These are phyloP conservation scores for Tricholoma flavovirens DNA, from an alignment of 768 basidiomycete genomes.

Conservation along the genomic window DNA sequence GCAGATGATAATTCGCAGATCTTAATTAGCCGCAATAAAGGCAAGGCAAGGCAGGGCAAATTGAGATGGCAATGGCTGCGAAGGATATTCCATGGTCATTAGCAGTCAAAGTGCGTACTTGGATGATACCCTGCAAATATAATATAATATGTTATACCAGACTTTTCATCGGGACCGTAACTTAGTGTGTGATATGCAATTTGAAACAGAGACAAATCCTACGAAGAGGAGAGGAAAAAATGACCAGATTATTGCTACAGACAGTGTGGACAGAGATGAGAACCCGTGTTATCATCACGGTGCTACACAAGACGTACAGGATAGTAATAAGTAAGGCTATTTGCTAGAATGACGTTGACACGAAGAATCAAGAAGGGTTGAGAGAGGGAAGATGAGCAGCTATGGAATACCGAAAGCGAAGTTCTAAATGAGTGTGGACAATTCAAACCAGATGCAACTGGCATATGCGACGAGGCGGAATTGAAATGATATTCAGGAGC, in stretches of 20 bases:
- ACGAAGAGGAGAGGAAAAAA: too few relatives aligned
- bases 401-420: neutral
- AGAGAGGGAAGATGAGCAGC: neutral
- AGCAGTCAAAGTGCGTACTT: neutral
- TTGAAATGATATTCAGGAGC: neutral
- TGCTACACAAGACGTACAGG: neutral
- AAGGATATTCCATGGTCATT: slow-evolving; percentile 8
- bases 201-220: too few relatives aligned
- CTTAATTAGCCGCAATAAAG: slow-evolving; percentile 1
- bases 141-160: neutral
- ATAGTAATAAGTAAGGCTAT: neutral
- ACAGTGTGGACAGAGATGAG: neutral
- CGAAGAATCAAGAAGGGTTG: neutral
- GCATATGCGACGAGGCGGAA: neutral
- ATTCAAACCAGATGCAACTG: neutral
- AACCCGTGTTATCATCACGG: neutral
- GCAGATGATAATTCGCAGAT: neutral
- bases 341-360: neutral
- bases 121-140: neutral
- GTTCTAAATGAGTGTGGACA: neutral
- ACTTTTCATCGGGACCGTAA: neutral
- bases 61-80: slow-evolving; percentile 26
- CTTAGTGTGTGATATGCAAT: too few relatives aligned
- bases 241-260: too few relatives aligned
- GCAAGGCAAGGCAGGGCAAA: slow-evolving; percentile 5